Percentiles rank a stretch among this genome's conserved stretches.
These are phyloP conservation scores for Dichotomopilus funicola DNA, from an alignment of 2,329 filamentous ascomycete genomes.

Conservation along the genomic window DNA sequence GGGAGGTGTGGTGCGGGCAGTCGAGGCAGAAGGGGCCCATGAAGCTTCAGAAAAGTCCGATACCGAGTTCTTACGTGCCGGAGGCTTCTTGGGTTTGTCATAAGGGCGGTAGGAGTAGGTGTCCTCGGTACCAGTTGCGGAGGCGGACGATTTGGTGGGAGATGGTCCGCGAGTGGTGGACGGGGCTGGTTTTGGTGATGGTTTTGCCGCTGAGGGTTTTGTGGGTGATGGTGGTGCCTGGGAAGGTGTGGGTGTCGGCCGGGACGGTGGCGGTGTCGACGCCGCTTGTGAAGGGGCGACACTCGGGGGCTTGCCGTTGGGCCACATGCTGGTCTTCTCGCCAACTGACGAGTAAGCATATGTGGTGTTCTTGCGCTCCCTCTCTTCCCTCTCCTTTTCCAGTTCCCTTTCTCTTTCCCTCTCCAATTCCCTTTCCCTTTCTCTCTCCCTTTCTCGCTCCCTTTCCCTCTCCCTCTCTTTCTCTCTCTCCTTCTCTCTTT, in stretches of 20 bases:
- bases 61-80: conserved; percentile 53
- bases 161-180: conserved; percentile 29
- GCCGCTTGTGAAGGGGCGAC: conserved; percentile 28
- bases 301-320: conserved; percentile 49
- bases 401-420: background rate
- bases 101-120: conserved; percentile 71
- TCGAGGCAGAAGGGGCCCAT: conserved; percentile 79
- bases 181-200: conserved; percentile 24
- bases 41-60: conserved; percentile 77
- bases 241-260: conserved; percentile 16
- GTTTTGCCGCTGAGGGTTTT: conserved; percentile 20
- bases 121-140: conserved; percentile 53
- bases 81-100: conserved; percentile 56
- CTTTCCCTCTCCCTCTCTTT: conserved; percentile 14
- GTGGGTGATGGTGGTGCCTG: conserved; percentile 17
- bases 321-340: conserved; percentile 65
- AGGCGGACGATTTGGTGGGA: conserved; percentile 36
- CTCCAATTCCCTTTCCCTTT: background rate
- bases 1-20: conserved; percentile 75
- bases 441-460: conserved; percentile 4
- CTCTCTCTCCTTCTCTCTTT: background rate
- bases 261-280: conserved; percentile 21
- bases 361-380: conserved; percentile 40
- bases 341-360: conserved; percentile 61
- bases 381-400: conserved; percentile 14